These are phyloP conservation scores for Serendipita sp. DNA, from an alignment of 768 basidiomycete species.

Conservation along the genomic window DNA sequence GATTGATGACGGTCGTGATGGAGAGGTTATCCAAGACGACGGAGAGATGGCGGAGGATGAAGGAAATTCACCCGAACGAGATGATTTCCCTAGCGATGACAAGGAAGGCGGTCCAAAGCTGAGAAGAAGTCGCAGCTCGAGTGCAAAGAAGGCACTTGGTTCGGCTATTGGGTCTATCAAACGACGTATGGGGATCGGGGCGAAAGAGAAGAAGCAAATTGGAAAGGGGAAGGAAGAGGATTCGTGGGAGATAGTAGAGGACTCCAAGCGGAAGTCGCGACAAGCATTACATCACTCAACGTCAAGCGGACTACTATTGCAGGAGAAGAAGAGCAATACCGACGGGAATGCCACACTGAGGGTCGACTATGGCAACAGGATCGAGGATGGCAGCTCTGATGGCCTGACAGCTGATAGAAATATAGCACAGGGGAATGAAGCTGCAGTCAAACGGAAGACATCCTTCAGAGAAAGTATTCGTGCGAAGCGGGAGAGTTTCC, in stretches of 20 bases:
- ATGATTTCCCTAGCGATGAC: too few species aligned
- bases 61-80: too few species aligned
- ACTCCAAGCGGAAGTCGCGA: too few species aligned
- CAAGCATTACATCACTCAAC: too few species aligned
- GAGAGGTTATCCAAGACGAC: too few species aligned
- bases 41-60: too few species aligned
- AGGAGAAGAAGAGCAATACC: background rate
- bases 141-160: background rate
- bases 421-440: background rate
- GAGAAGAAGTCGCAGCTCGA: background rate
- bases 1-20: too few species aligned
- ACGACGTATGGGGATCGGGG: background rate
- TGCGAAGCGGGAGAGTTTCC: background rate
- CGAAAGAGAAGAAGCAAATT: background rate
- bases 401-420: too few species aligned
- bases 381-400: too few species aligned
- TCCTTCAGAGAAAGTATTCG: background rate
- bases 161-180: constrained; percentile 3
- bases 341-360: background rate
- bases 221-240: too few species aligned
- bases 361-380: background rate
- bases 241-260: too few species aligned
- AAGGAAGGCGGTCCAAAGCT: background rate
- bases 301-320: background rate
- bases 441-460: background rate